Evolutionary conservation across 495 filamentous ascomycete genomes (phyloP).

Genomic region (Neurospora sp.): DNA sequence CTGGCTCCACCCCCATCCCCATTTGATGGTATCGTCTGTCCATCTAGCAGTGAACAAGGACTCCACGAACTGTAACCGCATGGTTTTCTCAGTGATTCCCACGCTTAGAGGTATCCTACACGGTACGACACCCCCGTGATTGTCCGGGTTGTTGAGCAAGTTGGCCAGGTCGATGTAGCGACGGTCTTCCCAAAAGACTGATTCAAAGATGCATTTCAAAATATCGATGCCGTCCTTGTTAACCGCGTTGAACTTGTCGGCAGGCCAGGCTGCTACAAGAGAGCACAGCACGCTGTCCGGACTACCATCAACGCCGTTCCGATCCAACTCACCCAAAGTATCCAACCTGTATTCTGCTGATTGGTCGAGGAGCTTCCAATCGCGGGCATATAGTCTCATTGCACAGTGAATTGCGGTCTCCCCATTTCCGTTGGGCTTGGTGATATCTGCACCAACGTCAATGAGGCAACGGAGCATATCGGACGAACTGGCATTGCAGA

Average conservation of each 20-base stretch:
- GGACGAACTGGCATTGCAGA: not conserved
- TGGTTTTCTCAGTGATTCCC: not conserved
- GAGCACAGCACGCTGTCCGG: not conserved
- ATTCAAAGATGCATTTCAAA: not conserved
- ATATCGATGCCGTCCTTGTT: not conserved
- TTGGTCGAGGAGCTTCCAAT: not conserved
- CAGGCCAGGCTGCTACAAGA: not conserved
- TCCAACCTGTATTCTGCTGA: not conserved
- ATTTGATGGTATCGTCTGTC: too few relatives aligned
- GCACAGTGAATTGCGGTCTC: too few relatives aligned
- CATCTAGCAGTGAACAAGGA: not conserved
- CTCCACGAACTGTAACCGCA: not conserved
- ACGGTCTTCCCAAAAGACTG: not conserved
- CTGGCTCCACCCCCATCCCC: not conserved
- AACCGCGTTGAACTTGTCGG: not conserved
- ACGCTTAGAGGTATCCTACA: fast-evolving
- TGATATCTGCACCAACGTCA: not conserved
- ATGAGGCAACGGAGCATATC: not conserved
- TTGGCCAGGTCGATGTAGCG: not conserved
- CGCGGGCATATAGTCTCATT: not conserved
- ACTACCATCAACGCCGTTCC: not conserved
- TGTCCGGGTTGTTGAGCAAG: fast-evolving
- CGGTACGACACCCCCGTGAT: not conserved
- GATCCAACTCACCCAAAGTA: not conserved
- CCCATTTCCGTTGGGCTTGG: not conserved